Evolutionary conservation across 2,329 filamentous ascomycete species (phyloP).

Genomic region (Pseudocercospora musae): DNA sequence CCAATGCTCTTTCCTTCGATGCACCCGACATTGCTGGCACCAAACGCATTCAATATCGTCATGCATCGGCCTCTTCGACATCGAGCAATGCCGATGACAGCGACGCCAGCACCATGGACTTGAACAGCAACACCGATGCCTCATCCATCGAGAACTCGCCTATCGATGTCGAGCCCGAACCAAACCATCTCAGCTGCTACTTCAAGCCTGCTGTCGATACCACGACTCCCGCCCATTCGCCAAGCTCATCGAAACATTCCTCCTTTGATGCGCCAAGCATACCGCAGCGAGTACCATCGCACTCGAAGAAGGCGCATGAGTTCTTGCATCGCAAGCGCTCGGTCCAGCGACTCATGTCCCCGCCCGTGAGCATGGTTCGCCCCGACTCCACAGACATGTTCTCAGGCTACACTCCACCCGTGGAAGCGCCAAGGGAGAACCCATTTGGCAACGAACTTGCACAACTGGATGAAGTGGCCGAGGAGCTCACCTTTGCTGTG

Average conservation of each 20-base stretch:
- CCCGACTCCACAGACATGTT: slow-evolving; percentile 50
- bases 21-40: slow-evolving; percentile 69
- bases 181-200: slow-evolving; percentile 56
- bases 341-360: slow-evolving; percentile 43
- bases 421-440: slow-evolving; percentile 49
- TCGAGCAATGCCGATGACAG: slow-evolving; percentile 66
- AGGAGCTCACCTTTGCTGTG: slow-evolving; percentile 68
- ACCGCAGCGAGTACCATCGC: slow-evolving; percentile 75
- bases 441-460: slow-evolving; percentile 89
- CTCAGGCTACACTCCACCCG: slow-evolving; percentile 22
- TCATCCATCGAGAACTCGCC: slow-evolving; percentile 49
- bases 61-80: slow-evolving; percentile 36
- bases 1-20: slow-evolving; percentile 94
- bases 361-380: slow-evolving; percentile 50
- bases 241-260: slow-evolving; percentile 55
- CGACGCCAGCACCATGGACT: slow-evolving; percentile 55
- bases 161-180: slow-evolving; percentile 48
- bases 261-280: slow-evolving; percentile 61
- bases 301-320: slow-evolving; percentile 84
- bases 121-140: slow-evolving; percentile 64
- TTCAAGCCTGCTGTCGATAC: slow-evolving; percentile 51
- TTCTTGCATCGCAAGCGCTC: slow-evolving; percentile 68
- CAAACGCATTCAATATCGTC: slow-evolving; percentile 27
- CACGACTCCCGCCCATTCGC: slow-evolving; percentile 41
- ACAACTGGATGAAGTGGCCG: slow-evolving; percentile 87